These are phyloP conservation scores for Saccharomyces kudriavzevii DNA, from an alignment of 805 yeast species.

Conservation along the genomic window DNA sequence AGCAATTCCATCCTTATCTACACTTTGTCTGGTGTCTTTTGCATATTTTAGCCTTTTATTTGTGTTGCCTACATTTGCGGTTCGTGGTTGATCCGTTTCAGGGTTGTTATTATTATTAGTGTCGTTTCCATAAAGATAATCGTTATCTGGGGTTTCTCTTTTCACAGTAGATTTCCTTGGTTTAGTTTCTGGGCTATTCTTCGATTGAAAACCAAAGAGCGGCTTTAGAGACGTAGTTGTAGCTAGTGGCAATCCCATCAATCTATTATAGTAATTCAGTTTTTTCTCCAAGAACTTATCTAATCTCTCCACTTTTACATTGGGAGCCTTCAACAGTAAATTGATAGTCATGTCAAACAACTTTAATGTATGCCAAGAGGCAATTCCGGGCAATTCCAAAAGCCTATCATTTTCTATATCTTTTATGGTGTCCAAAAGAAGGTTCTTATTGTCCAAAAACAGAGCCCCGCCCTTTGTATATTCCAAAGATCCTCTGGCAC, in stretches of 20 bases:
- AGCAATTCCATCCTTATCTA: too few species aligned
- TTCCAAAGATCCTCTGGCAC: constrained; percentile 71
- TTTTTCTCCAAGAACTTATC: constrained; percentile 25
- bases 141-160: constrained; percentile 5
- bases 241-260: constrained; percentile 19
- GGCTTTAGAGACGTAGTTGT: constrained; percentile 3
- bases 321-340: constrained; percentile 50
- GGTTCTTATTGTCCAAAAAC: constrained; percentile 56
- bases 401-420: constrained; percentile 45
- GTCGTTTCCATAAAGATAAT: neutral
- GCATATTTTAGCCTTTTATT: neutral
- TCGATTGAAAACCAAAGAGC: neutral
- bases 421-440: constrained; percentile 43
- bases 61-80: neutral
- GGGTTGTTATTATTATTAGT: neutral
- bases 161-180: constrained; percentile 1
- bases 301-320: constrained; percentile 24
- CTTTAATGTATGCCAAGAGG: constrained; percentile 49
- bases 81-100: neutral
- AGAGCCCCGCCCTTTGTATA: constrained; percentile 78
- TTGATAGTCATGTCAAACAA: constrained; percentile 53
- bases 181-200: constrained; percentile 10
- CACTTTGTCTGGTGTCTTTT: neutral
- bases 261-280: constrained; percentile 21
- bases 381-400: constrained; percentile 50